These are phyloP conservation scores for Vigna nakashimae DNA, from an alignment of 306 rosid species.

Conservation along the genomic window DNA sequence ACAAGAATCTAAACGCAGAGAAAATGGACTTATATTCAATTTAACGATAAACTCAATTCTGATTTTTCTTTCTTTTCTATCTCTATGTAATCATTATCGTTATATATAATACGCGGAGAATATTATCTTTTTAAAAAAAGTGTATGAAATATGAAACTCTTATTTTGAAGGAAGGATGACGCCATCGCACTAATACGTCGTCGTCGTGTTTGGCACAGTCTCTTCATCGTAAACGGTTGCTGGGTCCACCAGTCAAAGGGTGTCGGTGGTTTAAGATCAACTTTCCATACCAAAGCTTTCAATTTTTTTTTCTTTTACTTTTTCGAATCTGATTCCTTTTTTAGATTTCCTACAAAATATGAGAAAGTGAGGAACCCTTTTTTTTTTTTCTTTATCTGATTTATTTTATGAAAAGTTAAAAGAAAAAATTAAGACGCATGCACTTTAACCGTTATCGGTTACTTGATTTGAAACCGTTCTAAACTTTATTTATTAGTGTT, in stretches of 20 bases:
- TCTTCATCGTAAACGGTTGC: slow-evolving; percentile 14
- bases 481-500: background rate
- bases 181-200: slow-evolving; percentile 35
- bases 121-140: background rate
- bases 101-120: slow-evolving; percentile 18
- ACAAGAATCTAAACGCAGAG: background rate
- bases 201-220: slow-evolving; percentile 26
- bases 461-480: slow-evolving; percentile 29
- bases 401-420: background rate
- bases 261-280: slow-evolving; percentile 51
- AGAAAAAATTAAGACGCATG: background rate
- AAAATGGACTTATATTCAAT: background rate
- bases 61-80: background rate
- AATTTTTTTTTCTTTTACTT: slow-evolving; percentile 21
- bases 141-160: background rate
- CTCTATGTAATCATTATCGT: background rate
- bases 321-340: slow-evolving; percentile 37
- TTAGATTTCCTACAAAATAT: slow-evolving; percentile 19
- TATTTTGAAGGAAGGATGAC: slow-evolving; percentile 30
- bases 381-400: background rate
- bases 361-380: slow-evolving; percentile 9
- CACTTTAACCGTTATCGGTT: slow-evolving; percentile 46
- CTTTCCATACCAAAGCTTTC: slow-evolving; percentile 38
- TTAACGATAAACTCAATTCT: background rate
- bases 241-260: slow-evolving; percentile 46